These are phyloP conservation scores for Liquidambar formosana DNA, from an alignment of 164 flowering plant genomes.

Conservation along the genomic window DNA sequence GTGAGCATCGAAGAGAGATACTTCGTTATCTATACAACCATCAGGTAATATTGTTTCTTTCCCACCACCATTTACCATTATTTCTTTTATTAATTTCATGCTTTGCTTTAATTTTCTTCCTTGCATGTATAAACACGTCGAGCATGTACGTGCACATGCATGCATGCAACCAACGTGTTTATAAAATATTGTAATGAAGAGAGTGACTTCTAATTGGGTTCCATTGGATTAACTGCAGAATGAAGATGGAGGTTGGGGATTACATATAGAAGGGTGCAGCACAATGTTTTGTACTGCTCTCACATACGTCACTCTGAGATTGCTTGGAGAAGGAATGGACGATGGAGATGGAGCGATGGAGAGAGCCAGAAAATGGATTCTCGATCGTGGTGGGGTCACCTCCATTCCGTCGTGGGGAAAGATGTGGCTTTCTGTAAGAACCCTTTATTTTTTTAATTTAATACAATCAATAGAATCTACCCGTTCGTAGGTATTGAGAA, in stretches of 20 bases:
- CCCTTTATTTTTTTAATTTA: too few relatives aligned
- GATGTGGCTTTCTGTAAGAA: constrained; percentile 52
- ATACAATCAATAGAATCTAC: too few relatives aligned
- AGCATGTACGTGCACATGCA: too few relatives aligned
- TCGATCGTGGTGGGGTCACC: constrained; percentile 44
- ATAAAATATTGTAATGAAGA: too few relatives aligned
- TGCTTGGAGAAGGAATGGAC: constrained; percentile 58
- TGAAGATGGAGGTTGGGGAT: constrained; percentile 86
- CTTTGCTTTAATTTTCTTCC: too few relatives aligned
- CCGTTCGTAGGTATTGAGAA: too few relatives aligned
- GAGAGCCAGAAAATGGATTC: constrained; percentile 49
- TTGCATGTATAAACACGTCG: too few relatives aligned
- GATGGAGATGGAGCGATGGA: constrained; percentile 43
- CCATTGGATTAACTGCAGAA: constrained; percentile 47
- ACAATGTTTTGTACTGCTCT: constrained; percentile 68
- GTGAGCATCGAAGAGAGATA: constrained; percentile 58
- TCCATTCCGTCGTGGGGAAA: constrained; percentile 61
- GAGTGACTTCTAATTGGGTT: too few relatives aligned
- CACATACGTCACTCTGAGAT: constrained; percentile 51
- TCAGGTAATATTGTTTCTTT: constrained; percentile 61
- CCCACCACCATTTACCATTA: too few relatives aligned
- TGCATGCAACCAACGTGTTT: too few relatives aligned
- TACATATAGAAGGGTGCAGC: constrained; percentile 77
- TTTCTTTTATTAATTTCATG: too few relatives aligned
- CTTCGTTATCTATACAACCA: constrained; percentile 66